These are phyloP conservation scores for Metarhizium brunneum DNA, from an alignment of 2,329 filamentous ascomycete species.

Conservation along the genomic window DNA sequence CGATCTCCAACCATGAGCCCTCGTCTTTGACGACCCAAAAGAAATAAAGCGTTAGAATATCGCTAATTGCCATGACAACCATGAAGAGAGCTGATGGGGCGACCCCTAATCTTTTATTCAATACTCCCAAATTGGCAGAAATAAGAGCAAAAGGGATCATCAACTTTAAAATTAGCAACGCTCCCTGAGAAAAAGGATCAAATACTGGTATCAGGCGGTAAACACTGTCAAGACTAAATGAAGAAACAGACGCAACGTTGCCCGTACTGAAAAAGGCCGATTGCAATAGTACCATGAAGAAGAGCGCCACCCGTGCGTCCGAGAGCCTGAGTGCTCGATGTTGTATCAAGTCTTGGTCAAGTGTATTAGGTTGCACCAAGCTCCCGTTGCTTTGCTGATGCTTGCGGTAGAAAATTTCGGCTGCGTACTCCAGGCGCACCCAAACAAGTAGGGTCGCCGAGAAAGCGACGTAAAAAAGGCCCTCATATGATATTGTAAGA, in stretches of 20 bases:
- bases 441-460: conserved; percentile 73
- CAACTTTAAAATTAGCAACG: conserved; percentile 78
- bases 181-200: conserved; percentile 84
- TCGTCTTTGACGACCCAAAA: conserved; percentile 98
- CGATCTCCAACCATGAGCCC: conserved; percentile 95
- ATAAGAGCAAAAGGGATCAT: conserved; percentile 90
- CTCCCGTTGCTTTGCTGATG: conserved; percentile 7
- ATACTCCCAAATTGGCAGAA: conserved; percentile 85
- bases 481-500: conserved; percentile 94
- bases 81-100: conserved; percentile 88
- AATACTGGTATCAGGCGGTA: conserved; percentile 82
- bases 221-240: conserved; percentile 89
- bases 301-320: conserved; percentile 83
- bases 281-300: conserved; percentile 92
- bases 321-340: conserved; percentile 64
- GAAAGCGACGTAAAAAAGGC: conserved; percentile 89
- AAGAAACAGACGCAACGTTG: conserved; percentile 88
- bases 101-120: conserved; percentile 76
- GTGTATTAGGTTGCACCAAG: neutral
- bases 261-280: conserved; percentile 96
- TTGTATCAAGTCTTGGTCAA: conserved; percentile 4
- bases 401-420: conserved; percentile 25
- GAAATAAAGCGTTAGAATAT: conserved; percentile 89
- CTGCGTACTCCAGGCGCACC: conserved; percentile 82
- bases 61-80: conserved; percentile 83